phyloP scores from a whole-genome alignment of 768 basidiomycete species.

The Sarcodon aspratus region DNA sequence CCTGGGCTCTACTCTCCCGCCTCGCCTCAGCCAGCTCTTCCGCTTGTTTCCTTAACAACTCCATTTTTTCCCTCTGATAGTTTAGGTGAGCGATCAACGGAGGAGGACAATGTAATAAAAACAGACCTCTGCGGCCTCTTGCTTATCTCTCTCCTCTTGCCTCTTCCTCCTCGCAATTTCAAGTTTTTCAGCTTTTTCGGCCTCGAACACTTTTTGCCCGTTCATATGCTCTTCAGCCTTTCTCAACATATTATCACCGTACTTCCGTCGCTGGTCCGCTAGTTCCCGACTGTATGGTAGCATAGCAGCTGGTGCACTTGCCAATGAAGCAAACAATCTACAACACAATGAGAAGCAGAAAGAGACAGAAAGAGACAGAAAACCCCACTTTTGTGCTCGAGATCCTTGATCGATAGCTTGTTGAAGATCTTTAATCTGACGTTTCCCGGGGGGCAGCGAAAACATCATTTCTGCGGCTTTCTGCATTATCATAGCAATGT shows the following conservation, averaged over 20 bases:
- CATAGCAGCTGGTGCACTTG: slow-evolving; percentile 51
- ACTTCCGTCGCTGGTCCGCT: slow-evolving; percentile 82
- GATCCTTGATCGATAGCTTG: slow-evolving; percentile 69
- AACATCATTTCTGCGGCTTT: slow-evolving; percentile 90
- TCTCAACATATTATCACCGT: slow-evolving; percentile 79
- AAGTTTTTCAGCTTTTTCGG: slow-evolving; percentile 57
- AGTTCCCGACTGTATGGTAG: slow-evolving; percentile 82
- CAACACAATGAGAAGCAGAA: neutral
- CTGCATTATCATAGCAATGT: slow-evolving; percentile 97
- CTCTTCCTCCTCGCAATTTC: slow-evolving; percentile 69
- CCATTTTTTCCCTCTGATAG: slow-evolving; percentile 45
- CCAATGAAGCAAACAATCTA: slow-evolving; percentile 79
- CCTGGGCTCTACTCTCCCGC: slow-evolving; percentile 64
- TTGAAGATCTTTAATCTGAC: slow-evolving; percentile 72
- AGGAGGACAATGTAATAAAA: neutral
- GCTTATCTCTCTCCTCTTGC: slow-evolving; percentile 65
- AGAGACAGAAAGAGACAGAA: slow-evolving; percentile 10
- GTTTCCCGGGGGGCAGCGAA: slow-evolving; percentile 58
- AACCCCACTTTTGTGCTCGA: slow-evolving; percentile 69
- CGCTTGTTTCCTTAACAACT: slow-evolving; percentile 33
- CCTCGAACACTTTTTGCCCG: slow-evolving; percentile 61
- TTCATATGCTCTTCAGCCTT: slow-evolving; percentile 72
- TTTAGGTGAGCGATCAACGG: neutral
- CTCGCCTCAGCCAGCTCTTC: slow-evolving; percentile 78
- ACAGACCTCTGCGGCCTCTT: slow-evolving; percentile 56